Base-by-base conservation (phyloP, 805 yeast genomes). In the Starmerella scarabaei region DNA sequence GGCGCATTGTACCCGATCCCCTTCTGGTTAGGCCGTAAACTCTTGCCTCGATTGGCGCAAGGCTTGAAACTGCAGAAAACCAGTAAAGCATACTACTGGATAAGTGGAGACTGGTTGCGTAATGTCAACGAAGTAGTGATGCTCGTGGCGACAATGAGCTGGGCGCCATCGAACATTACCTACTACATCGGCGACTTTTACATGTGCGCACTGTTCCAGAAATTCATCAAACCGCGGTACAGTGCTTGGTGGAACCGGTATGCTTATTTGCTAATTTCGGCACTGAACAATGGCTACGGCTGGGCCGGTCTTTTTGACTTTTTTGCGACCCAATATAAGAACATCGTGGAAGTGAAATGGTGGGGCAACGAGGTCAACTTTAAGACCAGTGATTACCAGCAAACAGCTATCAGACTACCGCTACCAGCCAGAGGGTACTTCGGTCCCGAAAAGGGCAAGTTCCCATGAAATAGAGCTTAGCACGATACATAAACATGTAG, bases 271-370 rank as follows among this genome's bases (percentile, higher is more conserved):
- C 54, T 69, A 30, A 64, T 68, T 19, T 64, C 71, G 41, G 73
- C 69, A 1, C 53, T 68, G 5, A 61, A 69, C 4, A 69, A 71
- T 3, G 74, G 74, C 1, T 66, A 66, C 6, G 73, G 72, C 1
- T 64, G 67, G 46, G 62, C 69, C 40, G 71, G 72, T 1, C 52
- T 69, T 33, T 37, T 68, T 36, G 62, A 67, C 16, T 68, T 68
- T 48, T 65, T 67, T 41, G 54, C 62, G 24, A 63, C 71, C 21
- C 60, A 60, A 7, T 48, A 48, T 32, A 40, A 43, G 9, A 57
- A 60, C 71, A 78, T 3, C 78, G 80, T 21, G 68, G 45, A 53
- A 4, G 37, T 74, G 9, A 44, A 56, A 29, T 76, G 83, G 82
- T 77, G 83, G 83, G 83, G 82, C 1, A 75, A 73, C 42, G 28